Conservation (phyloP, 192 early-diverging fungal genomes). For the Umbelopsis sp. region DNA sequence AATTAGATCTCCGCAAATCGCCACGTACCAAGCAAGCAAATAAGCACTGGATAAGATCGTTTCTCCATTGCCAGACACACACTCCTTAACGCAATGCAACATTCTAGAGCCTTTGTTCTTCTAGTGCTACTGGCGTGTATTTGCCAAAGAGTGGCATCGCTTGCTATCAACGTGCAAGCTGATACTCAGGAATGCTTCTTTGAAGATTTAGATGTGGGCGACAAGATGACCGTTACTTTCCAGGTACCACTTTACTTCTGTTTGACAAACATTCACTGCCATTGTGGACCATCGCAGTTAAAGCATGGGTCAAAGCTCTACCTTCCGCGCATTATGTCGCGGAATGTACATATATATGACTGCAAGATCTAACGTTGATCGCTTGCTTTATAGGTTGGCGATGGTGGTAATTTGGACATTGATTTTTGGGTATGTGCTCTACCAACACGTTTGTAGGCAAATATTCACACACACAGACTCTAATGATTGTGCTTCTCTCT, state of each 20-base stretch:
- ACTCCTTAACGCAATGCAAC: background rate
- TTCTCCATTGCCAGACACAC: too few relatives aligned
- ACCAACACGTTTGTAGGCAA: background rate
- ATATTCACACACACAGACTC: background rate
- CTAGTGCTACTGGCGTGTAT: conserved; percentile 2
- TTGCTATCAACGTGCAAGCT: conserved; percentile 23
- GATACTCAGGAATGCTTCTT: conserved; percentile 60
- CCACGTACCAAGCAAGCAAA: too few relatives aligned
- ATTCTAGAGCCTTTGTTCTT: conserved; percentile 13
- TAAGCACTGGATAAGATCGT: too few relatives aligned
- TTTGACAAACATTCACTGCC: background rate
- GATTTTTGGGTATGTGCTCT: conserved; percentile 63
- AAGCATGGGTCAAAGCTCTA: too few relatives aligned
- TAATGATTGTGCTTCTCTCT: background rate
- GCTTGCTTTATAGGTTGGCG: conserved; percentile 48
- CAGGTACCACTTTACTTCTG: conserved; percentile 38
- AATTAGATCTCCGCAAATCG: too few relatives aligned
- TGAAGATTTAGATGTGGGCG: conserved; percentile 60
- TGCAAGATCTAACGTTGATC: background rate
- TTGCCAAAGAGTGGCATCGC: conserved; percentile 15
- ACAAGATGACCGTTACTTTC: conserved; percentile 68
- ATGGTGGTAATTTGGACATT: conserved; percentile 66
- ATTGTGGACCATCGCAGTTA: too few relatives aligned
- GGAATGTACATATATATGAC: too few relatives aligned
- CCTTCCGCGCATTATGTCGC: too few relatives aligned